A percentile compares a stretch with the other conserved stretches of the same genome.
Evolutionary conservation across 1,284 basidiomycete genomes (phyloP).

Genomic region (Serendipita sp.): DNA sequence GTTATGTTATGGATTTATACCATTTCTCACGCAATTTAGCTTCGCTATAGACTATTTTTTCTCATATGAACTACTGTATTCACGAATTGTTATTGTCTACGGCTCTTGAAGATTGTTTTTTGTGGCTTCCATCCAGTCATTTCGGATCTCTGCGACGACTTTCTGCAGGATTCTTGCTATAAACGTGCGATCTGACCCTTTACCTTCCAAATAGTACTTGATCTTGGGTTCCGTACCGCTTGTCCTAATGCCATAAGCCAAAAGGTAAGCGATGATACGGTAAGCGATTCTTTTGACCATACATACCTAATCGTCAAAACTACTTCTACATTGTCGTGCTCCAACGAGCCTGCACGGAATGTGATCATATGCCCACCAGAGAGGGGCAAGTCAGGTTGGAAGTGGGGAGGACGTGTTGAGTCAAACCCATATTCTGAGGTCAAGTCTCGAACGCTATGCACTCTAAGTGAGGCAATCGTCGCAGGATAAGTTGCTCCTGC

Average conservation of each 20-base stretch:
- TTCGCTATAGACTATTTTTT: too few species aligned
- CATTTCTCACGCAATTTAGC: too few species aligned
- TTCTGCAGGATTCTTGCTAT: conserved; percentile 23
- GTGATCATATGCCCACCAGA: conserved; percentile 78
- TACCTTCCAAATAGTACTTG: conserved; percentile 75
- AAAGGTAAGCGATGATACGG: conserved; percentile 2
- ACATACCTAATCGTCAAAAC: conserved; percentile 51
- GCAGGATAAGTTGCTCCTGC: conserved; percentile 35
- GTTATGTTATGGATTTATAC: not conserved
- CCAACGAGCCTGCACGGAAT: conserved; percentile 37
- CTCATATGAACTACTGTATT: not conserved
- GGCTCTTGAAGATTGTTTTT: conserved; percentile 39
- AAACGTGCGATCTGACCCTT: conserved; percentile 18
- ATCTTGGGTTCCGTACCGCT: conserved; percentile 86
- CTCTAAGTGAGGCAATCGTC: conserved; percentile 41
- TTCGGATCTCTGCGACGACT: conserved; percentile 43
- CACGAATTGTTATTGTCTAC: conserved; percentile 15
- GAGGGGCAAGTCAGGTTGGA: conserved; percentile 47
- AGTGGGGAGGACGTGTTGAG: conserved; percentile 50
- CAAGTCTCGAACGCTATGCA: conserved; percentile 56
- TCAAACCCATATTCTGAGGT: conserved; percentile 53
- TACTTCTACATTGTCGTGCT: conserved; percentile 33
- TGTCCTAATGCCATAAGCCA: conserved; percentile 33
- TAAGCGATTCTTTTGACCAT: not conserved
- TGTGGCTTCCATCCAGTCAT: conserved; percentile 52